These are phyloP conservation scores for Ganoderma sinense DNA, from an alignment of 1,284 basidiomycete genomes.

Conservation along the genomic window DNA sequence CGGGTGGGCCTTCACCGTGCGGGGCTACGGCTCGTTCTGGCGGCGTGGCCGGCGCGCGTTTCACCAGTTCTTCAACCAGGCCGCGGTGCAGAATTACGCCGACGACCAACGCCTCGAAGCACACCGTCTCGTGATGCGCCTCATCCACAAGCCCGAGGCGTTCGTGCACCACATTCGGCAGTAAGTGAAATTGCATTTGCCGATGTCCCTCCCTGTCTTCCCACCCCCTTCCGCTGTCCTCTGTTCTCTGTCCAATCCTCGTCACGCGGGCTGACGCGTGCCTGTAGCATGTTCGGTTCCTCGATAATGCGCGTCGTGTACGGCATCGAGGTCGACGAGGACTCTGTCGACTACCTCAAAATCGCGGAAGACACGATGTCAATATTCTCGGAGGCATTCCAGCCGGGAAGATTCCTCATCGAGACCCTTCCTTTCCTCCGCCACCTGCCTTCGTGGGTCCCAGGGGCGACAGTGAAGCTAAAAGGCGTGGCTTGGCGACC, in stretches of 20 bases:
- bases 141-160: conserved; percentile 13
- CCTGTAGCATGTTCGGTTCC: conserved; percentile 37
- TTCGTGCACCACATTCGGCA: conserved; percentile 27
- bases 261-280: background rate
- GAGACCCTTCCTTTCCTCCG: conserved; percentile 22
- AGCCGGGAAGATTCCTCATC: conserved; percentile 24
- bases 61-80: conserved; percentile 28
- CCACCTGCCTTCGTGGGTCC: conserved; percentile 19
- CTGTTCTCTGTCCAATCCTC: background rate
- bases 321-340: conserved; percentile 40
- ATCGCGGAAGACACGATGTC: conserved; percentile 21
- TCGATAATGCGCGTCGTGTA: conserved; percentile 42
- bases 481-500: conserved; percentile 10
- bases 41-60: conserved; percentile 18
- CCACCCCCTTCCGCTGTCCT: background rate
- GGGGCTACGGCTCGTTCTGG: conserved; percentile 22
- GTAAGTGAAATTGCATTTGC: conserved; percentile 10
- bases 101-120: conserved; percentile 15
- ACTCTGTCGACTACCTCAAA: conserved; percentile 29
- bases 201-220: background rate
- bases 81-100: conserved; percentile 10
- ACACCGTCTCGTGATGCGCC: conserved; percentile 12
- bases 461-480: conserved; percentile 20
- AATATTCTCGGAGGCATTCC: conserved; percentile 18
- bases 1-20: conserved; percentile 20